Percentiles rank a stretch among this genome's conserved stretches.
phyloP scores from a whole-genome alignment of 2,329 filamentous ascomycete genomes.

The Pestalotiopsis fici region DNA sequence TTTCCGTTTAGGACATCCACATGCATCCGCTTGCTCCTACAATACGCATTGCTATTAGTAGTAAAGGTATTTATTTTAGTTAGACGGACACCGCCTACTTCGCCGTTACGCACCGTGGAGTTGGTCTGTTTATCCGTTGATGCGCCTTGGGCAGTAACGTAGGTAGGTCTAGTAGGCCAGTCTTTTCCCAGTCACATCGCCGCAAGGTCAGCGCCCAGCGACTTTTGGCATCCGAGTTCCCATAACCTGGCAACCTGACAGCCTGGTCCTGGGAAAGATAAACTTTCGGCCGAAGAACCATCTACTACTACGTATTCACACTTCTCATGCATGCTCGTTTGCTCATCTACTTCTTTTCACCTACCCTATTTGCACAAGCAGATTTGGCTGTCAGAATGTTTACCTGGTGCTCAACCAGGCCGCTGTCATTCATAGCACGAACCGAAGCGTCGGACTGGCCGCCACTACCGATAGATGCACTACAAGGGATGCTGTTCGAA shows the following conservation, averaged over 20 bases:
- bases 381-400: neutral
- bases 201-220: neutral
- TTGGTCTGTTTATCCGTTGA: neutral
- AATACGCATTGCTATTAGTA: neutral
- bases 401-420: neutral
- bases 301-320: neutral
- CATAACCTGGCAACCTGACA: neutral
- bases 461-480: neutral
- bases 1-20: neutral
- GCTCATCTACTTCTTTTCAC: neutral
- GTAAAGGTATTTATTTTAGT: neutral
- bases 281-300: neutral
- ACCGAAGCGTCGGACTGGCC: neutral
- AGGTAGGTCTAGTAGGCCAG: neutral
- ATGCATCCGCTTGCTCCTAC: neutral
- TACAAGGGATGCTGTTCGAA: neutral
- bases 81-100: neutral
- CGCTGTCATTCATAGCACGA: neutral
- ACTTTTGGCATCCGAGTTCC: neutral
- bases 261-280: neutral
- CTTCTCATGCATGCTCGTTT: neutral
- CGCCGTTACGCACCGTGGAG: neutral
- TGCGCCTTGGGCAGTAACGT: neutral
- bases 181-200: neutral
- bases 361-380: neutral